Conservation (phyloP, 805 yeast genomes). For the Tetrapisispora arboricola region DNA sequence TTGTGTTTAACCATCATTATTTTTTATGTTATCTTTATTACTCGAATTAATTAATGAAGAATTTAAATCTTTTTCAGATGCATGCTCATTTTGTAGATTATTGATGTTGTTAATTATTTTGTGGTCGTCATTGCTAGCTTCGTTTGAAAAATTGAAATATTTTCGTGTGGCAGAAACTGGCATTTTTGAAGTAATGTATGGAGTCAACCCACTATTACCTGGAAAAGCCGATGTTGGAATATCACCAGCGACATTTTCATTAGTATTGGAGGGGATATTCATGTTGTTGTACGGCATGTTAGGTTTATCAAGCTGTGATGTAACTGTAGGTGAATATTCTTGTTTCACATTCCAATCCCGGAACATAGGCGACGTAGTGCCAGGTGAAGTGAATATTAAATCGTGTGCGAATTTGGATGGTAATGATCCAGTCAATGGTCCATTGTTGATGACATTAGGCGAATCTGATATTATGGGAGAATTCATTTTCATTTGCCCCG, state of each 20-base stretch:
- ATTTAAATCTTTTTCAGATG: not conserved
- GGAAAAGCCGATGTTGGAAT: slow-evolving; percentile 7
- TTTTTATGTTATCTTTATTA: not conserved
- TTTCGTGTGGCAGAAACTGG: slow-evolving; percentile 18
- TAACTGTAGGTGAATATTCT: not conserved
- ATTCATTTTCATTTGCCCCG: not conserved
- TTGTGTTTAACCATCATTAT: not conserved
- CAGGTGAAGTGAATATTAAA: slow-evolving; percentile 26
- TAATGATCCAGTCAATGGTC: slow-evolving; percentile 22
- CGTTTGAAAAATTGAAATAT: slow-evolving; percentile 23
- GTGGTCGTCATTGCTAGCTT: slow-evolving; percentile 4
- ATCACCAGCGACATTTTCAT: slow-evolving; percentile 2
- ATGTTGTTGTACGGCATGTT: not conserved
- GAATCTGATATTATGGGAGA: slow-evolving; percentile 3
- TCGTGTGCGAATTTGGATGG: slow-evolving; percentile 29
- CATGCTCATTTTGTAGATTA: not conserved
- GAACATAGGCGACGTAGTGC: slow-evolving; percentile 23
- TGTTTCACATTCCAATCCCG: slow-evolving; percentile 24
- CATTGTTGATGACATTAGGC: slow-evolving; percentile 3
- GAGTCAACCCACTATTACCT: slow-evolving; percentile 25
- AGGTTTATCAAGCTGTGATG: not conserved
- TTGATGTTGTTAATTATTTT: not conserved
- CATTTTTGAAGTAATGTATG: slow-evolving; percentile 22
- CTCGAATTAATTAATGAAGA: not conserved
- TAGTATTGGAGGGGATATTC: not conserved